Percentiles rank a stretch among this genome's conserved stretches.
phyloP scores from a whole-genome alignment of 768 basidiomycete species.

The Lentinula lateritia region DNA sequence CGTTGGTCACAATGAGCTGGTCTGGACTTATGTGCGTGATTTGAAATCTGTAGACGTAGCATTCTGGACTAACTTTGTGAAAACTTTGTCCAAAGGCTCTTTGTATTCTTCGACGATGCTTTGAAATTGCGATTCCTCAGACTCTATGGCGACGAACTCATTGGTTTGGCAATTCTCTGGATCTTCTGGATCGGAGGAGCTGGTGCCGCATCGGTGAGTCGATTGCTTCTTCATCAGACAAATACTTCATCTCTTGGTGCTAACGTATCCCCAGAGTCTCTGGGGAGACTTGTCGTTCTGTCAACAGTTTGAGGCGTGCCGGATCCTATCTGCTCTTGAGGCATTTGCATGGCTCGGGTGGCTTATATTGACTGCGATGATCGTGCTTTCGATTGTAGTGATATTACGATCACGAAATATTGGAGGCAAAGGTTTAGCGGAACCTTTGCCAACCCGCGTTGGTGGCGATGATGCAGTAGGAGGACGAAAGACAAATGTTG shows the following conservation, averaged over 20 bases:
- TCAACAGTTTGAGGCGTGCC: slow-evolving; percentile 4
- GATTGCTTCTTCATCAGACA: not conserved
- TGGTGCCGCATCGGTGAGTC: slow-evolving; percentile 58
- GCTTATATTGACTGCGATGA: not conserved
- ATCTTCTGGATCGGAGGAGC: slow-evolving; percentile 71
- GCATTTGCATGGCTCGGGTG: slow-evolving; percentile 1
- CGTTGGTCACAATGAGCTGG: slow-evolving; percentile 61
- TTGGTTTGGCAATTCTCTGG: slow-evolving; percentile 61
- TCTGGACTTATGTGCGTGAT: slow-evolving; percentile 52
- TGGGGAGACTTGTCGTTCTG: slow-evolving; percentile 4
- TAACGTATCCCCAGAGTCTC: not conserved
- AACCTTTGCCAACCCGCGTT: not conserved
- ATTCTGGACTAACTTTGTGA: not conserved
- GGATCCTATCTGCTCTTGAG: not conserved
- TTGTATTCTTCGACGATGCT: slow-evolving; percentile 52
- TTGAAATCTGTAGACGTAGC: not conserved
- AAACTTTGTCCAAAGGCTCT: slow-evolving; percentile 8
- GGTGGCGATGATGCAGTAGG: not conserved
- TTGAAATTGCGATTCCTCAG: slow-evolving; percentile 51
- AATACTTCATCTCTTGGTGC: not conserved
- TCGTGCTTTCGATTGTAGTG: not conserved
- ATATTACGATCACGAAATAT: not conserved
- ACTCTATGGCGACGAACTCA: slow-evolving; percentile 53
- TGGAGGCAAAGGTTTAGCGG: not conserved
- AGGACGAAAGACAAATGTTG: not conserved